Evolutionary conservation across 106 monocot species (phyloP).

Genomic region (Ottelia alismoides): DNA sequence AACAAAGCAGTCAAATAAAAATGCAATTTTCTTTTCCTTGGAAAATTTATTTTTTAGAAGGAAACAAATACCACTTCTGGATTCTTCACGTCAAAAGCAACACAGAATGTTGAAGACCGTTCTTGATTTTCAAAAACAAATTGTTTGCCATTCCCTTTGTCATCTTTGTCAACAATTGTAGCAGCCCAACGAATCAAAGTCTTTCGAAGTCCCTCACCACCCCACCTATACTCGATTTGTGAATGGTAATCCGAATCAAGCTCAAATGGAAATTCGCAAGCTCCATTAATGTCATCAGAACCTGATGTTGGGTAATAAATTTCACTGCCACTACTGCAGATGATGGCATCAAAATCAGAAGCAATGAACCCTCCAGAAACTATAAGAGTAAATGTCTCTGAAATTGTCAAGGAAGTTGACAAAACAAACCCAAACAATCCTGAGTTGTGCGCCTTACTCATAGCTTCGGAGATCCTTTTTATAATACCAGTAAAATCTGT

Average conservation of each 20-base stretch:
- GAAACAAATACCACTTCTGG: conserved; percentile 33
- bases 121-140: conserved; percentile 64
- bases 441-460: conserved; percentile 20
- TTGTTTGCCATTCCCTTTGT: conserved; percentile 39
- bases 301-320: conserved; percentile 71
- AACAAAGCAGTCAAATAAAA: too few species aligned
- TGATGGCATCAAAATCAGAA: conserved; percentile 90
- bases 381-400: conserved; percentile 56
- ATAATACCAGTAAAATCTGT: conserved; percentile 37
- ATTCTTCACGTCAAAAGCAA: conserved; percentile 68
- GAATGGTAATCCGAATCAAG: conserved; percentile 86
- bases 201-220: conserved; percentile 85
- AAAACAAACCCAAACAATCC: conserved; percentile 66
- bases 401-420: conserved; percentile 68
- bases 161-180: conserved; percentile 44
- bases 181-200: conserved; percentile 88
- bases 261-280: conserved; percentile 61
- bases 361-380: conserved; percentile 37
- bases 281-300: conserved; percentile 42
- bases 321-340: conserved; percentile 93
- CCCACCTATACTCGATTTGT: conserved; percentile 94
- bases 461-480: conserved; percentile 35
- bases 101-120: conserved; percentile 64
- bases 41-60: too few species aligned
- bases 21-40: too few species aligned